Conservation (phyloP, 768 basidiomycete genomes). For the Leccinum broughii region DNA sequence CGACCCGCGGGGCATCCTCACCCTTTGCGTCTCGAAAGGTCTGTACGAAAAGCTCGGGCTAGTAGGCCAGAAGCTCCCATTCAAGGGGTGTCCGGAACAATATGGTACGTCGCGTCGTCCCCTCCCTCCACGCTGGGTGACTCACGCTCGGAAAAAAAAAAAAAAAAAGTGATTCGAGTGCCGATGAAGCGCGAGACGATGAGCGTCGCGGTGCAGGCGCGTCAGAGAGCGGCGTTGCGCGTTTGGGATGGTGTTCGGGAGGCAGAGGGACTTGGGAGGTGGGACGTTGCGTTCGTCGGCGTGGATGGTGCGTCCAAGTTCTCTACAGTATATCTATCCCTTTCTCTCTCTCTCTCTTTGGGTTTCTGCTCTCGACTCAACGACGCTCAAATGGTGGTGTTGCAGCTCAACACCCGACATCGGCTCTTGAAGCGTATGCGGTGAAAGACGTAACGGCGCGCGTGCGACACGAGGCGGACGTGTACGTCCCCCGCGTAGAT, state of each 20-base stretch:
- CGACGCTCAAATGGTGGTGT: neutral
- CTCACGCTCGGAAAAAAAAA: neutral
- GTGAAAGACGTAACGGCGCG: slow-evolving; percentile 20
- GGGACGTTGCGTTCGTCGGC: slow-evolving; percentile 45
- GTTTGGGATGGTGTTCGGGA: slow-evolving; percentile 52
- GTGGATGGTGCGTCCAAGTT: slow-evolving; percentile 25
- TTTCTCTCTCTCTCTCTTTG: neutral
- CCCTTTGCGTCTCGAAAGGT: slow-evolving; percentile 53
- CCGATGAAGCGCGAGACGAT: slow-evolving; percentile 43
- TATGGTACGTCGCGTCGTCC: slow-evolving; percentile 42
- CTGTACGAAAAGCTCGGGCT: slow-evolving; percentile 65
- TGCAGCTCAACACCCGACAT: neutral
- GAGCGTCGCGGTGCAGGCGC: slow-evolving; percentile 37
- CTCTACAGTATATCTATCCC: neutral
- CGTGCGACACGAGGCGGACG: slow-evolving; percentile 30
- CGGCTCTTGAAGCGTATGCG: slow-evolving; percentile 1
- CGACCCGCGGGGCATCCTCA: slow-evolving; percentile 61
- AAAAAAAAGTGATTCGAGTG: slow-evolving; percentile 52
- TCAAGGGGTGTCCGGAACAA: slow-evolving; percentile 47
- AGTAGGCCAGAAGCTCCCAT: slow-evolving; percentile 54
- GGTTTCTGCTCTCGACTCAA: neutral
- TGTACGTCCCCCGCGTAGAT: slow-evolving; percentile 42
- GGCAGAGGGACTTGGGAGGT: slow-evolving; percentile 33
- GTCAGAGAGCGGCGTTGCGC: slow-evolving; percentile 41
- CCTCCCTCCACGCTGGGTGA: neutral